Evolutionary conservation across 352 stramenopile genomes (phyloP).

Genomic region (Globisporangium lucens): DNA sequence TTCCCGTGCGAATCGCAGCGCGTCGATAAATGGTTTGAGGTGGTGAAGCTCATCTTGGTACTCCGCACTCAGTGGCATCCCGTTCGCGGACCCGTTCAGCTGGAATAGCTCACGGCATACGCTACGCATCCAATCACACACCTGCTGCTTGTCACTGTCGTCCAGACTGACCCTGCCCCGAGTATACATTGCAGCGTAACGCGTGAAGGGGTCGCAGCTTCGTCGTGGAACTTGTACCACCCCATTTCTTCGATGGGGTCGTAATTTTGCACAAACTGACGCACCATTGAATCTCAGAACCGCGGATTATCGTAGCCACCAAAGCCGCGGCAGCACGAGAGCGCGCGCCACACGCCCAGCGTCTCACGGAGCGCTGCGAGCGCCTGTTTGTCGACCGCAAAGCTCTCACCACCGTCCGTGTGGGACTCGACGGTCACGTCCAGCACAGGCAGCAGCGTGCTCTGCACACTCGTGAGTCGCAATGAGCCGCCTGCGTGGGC

Average conservation of each 20-base stretch:
- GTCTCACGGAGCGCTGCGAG: not conserved
- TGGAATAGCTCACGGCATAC: too few species aligned
- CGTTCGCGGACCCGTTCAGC: too few species aligned
- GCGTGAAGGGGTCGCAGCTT: not conserved
- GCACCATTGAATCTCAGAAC: not conserved
- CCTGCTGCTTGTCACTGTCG: too few species aligned
- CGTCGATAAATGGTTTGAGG: too few species aligned
- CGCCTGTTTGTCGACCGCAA: not conserved
- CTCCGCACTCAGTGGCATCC: too few species aligned
- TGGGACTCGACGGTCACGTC: not conserved
- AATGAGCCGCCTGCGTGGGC: not conserved
- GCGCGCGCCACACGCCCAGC: not conserved
- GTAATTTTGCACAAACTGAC: not conserved
- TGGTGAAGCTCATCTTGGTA: too few species aligned
- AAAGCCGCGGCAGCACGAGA: not conserved
- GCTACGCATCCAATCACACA: too few species aligned
- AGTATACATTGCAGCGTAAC: too few species aligned
- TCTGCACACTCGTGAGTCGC: not conserved
- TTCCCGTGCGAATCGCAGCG: too few species aligned
- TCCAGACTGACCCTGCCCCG: too few species aligned
- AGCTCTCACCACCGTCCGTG: not conserved
- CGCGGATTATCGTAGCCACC: not conserved
- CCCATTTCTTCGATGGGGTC: not conserved
- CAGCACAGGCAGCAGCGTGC: not conserved
- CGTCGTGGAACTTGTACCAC: not conserved